Base-by-base conservation (phyloP, 352 stramenopile species). In the Hyaloperonospora arabidopsidis region DNA sequence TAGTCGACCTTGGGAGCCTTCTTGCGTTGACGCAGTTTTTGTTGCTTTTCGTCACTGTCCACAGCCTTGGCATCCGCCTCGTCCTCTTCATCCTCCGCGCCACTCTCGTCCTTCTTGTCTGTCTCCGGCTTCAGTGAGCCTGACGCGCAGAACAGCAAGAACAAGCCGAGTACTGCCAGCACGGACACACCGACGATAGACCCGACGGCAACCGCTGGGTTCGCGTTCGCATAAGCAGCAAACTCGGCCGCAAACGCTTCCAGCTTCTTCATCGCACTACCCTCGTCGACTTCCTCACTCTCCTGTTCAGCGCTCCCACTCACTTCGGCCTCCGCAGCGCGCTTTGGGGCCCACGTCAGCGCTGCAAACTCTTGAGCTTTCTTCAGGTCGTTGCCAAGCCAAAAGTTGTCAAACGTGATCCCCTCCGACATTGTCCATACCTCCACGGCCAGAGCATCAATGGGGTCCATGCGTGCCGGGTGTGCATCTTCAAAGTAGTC, bases 401-500 rank as follows among this genome's bases (percentile, higher is more conserved):
- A 89, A 49, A 97, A 91, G 67, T 97, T 97, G 60, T 97, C 89
- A 56, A 97, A 97, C 29, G 72, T 75, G 52, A 97, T 94, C 40
- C 77, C 85, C 17, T 86, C 73, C 34, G 87, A 84, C 84, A 94
- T 94, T 5, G 81, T 93, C 82, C 84, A 92, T 4, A 98, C 87
- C 59, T 98, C 93, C 13, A 98, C 72, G 4, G 85, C 87, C 13
- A 97, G 68, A 0, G 80, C 86, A 35, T 79, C 86, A 45, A 97
- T 97, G 5, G 88, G 81, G 29, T 91, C 76, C 54, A 98, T 66
- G 25, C 70, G 80, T 22, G 74, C 84, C 2, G 87, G 79, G 58
- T 93, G 77, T 13, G 70, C 56, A 44, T 95, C 77, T 11, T 95
- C 72, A 51, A 96, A 97, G 63, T 86, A 96, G 29, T 74, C 74